Conservation (phyloP, 441 rosid genomes). For the Aleurites moluccanus region DNA sequence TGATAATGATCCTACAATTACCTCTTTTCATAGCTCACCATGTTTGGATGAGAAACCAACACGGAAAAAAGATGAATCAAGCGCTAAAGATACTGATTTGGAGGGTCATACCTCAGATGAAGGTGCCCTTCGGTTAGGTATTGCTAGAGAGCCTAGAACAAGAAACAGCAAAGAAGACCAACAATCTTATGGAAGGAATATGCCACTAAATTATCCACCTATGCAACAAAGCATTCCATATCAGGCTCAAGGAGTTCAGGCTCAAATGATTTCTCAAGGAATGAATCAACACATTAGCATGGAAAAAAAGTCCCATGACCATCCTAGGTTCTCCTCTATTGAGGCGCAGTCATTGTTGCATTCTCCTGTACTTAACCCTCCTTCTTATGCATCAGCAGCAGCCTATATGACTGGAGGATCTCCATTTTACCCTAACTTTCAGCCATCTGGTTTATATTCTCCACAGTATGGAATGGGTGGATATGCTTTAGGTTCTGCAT, state of each 20-base stretch:
- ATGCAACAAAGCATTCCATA: constrained; percentile 43
- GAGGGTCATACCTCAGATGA: constrained; percentile 43
- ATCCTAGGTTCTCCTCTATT: constrained; percentile 35
- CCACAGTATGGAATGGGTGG: constrained; percentile 56
- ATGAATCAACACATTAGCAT: constrained; percentile 36
- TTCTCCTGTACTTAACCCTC: constrained; percentile 54
- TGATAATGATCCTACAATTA: constrained; percentile 38
- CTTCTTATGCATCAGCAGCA: constrained; percentile 39
- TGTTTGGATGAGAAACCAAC: constrained; percentile 30
- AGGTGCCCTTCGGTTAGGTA: constrained; percentile 39
- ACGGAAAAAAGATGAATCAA: constrained; percentile 38
- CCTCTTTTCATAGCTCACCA: constrained; percentile 39
- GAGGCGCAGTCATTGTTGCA: constrained; percentile 45
- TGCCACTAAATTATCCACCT: constrained; percentile 43
- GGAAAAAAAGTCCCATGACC: constrained; percentile 36
- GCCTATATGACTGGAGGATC: constrained; percentile 44
- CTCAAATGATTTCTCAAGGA: constrained; percentile 37
- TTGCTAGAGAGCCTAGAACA: constrained; percentile 40
- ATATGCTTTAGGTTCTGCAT: constrained; percentile 41
- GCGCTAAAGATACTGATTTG: constrained; percentile 33
- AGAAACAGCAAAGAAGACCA: constrained; percentile 62
- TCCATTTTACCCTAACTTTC: constrained; percentile 45
- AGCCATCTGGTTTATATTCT: constrained; percentile 43
- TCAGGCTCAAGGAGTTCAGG: constrained; percentile 43
- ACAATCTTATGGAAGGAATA: constrained; percentile 52